These are phyloP conservation scores for Fusarium praegraminearum DNA, from an alignment of 2,329 filamentous ascomycete genomes.

Conservation along the genomic window DNA sequence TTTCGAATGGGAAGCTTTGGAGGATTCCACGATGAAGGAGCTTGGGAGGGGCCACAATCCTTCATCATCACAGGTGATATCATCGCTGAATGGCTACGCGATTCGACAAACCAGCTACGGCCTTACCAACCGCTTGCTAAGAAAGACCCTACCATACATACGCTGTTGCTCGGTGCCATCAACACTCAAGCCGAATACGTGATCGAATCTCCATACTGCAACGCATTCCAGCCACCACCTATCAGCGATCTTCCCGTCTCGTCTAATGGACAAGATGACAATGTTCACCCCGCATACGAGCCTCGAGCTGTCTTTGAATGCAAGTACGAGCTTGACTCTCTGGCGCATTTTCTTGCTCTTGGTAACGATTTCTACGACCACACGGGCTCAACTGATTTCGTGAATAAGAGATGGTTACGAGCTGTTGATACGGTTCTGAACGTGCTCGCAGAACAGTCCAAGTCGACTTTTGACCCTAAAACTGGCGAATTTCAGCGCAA, in stretches of 20 bases:
- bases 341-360: conserved; percentile 90
- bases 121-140: conserved; percentile 89
- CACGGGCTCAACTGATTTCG: conserved; percentile 81
- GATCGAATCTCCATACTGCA: conserved; percentile 95
- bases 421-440: conserved; percentile 80
- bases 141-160: conserved; percentile 81
- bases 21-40: conserved; percentile 61
- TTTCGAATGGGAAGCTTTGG: conserved; percentile 51
- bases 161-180: conserved; percentile 89
- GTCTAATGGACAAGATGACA: conserved; percentile 84
- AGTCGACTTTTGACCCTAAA: conserved; percentile 80
- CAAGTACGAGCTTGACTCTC: conserved; percentile 97
- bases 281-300: conserved; percentile 88
- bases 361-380: conserved; percentile 87
- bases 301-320: conserved; percentile 91
- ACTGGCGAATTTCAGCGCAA: conserved; percentile 76
- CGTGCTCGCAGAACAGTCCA: conserved; percentile 82
- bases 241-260: conserved; percentile 79
- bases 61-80: conserved; percentile 96
- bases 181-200: conserved; percentile 97
- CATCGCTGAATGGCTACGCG: conserved; percentile 90
- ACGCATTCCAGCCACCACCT: conserved; percentile 95
- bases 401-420: conserved; percentile 81
- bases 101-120: conserved; percentile 92
- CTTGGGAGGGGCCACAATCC: conserved; percentile 87